Evolutionary conservation across 2,329 filamentous ascomycete species (phyloP).

Genomic region (Exserohilum rostratum): DNA sequence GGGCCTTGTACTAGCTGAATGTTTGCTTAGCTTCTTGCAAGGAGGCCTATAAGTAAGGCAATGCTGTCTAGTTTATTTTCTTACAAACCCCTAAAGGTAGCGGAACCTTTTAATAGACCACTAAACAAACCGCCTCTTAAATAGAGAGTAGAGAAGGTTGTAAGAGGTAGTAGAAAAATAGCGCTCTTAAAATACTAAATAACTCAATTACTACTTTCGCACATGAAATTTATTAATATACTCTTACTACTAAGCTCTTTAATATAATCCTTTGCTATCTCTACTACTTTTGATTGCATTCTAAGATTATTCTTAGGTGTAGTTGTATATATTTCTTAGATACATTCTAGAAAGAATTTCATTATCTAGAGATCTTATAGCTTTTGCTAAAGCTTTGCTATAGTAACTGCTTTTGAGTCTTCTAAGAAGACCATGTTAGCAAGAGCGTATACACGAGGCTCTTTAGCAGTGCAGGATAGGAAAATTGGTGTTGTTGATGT

Average conservation of each 20-base stretch:
- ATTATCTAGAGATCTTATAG: slow-evolving; percentile 9
- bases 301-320: slow-evolving; percentile 1
- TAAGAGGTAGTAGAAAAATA: background rate
- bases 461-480: slow-evolving; percentile 14
- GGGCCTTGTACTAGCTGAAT: too few species aligned
- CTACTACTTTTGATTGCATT: slow-evolving; percentile 11
- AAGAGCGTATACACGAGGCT: slow-evolving; percentile 14
- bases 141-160: background rate
- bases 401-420: slow-evolving; percentile 11
- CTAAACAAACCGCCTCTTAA: background rate
- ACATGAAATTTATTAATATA: slow-evolving; percentile 10
- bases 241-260: slow-evolving; percentile 10
- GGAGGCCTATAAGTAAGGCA: background rate
- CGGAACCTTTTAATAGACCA: background rate
- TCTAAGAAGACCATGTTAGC: slow-evolving; percentile 20
- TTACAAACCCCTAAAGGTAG: background rate
- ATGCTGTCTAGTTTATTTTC: background rate
- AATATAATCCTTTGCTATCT: slow-evolving; percentile 4
- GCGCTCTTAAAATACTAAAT: slow-evolving; percentile 4
- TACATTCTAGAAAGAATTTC: slow-evolving; percentile 13
- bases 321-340: slow-evolving; percentile 19
- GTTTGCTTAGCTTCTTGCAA: background rate
- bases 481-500: too few species aligned
- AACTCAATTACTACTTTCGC: slow-evolving; percentile 13
- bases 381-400: slow-evolving; percentile 10